These are phyloP conservation scores for Solanum dulcamara DNA, from an alignment of 257 asterid species.

Conservation along the genomic window DNA sequence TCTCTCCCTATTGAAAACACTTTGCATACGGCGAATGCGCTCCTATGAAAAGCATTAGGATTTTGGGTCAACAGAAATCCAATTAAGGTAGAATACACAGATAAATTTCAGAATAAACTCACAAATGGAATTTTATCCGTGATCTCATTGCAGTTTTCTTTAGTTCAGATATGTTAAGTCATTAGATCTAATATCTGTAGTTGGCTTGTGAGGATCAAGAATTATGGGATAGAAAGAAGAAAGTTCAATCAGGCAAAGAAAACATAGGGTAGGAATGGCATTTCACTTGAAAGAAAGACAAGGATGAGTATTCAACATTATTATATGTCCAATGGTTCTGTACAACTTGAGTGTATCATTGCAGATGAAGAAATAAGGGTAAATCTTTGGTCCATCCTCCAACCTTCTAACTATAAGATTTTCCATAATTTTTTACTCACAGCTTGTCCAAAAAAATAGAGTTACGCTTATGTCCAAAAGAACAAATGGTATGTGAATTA, in stretches of 20 bases:
- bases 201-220: neutral
- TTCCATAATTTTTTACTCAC: neutral
- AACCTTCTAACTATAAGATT: neutral
- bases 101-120: neutral
- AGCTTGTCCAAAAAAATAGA: neutral
- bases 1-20: conserved; percentile 83
- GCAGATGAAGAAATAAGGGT: neutral
- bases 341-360: neutral
- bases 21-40: conserved; percentile 88
- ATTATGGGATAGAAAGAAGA: neutral
- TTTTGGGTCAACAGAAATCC: neutral
- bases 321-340: neutral
- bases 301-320: neutral
- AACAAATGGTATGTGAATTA: neutral
- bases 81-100: neutral
- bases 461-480: neutral
- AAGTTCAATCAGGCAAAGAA: neutral
- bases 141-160: neutral
- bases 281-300: neutral
- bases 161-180: neutral
- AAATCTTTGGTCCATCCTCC: neutral
- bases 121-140: neutral
- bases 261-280: neutral
- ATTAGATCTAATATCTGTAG: neutral
- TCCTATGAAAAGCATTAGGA: conserved; percentile 39